Base-by-base conservation (phyloP, 441 rosid species). In the Arabidopsis hybrid region DNA sequence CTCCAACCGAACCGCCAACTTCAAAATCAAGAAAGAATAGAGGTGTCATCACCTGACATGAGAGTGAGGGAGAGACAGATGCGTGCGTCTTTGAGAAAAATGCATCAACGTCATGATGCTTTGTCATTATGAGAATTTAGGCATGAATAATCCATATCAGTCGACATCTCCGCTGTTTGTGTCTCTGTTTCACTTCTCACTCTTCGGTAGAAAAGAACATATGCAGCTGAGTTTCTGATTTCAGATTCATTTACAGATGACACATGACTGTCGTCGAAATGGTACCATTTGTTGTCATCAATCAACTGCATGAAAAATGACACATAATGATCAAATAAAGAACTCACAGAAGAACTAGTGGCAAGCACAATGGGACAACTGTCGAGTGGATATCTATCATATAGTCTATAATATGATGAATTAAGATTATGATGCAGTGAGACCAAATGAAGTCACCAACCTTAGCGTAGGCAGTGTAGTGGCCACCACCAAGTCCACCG, bases 261-360 rank as follows among this genome's bases (percentile, higher is more conserved):
- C 50, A 92, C 97, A 43, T 83, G 90, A 50, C 93, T 89, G 67
- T 95, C 99, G 0, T 95, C 98, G 4, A 95, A 95, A 74, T 86
- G 87, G 80, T 92, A 95, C 99, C 99, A 95, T 76, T 87, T 87
- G 71, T 87, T 83, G 67, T 92, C 99, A 45, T 95, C 97, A 51
- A 89, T 82, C 85, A 92, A 78, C 98, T 95, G 90, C 82, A 78
- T 45, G 60, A 64, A 69, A 52, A 34, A 34, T 35, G 11, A 51
- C 45, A 21, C 43, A 47, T 62, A 21, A 71, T 53, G 21, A 57
- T 64, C 58, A 70, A 69, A 52, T 29, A 11, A 13, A n/a, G 16
- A 50, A 45, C 12, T 5, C 21, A 67, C 12, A 46, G 17, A 64
- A 45, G 56, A 16, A 62, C 39, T 45, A 47, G 26, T 34, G 12